These are phyloP conservation scores for Arthrinium phaeospermum DNA, from an alignment of 2,329 filamentous ascomycete species.

Conservation along the genomic window DNA sequence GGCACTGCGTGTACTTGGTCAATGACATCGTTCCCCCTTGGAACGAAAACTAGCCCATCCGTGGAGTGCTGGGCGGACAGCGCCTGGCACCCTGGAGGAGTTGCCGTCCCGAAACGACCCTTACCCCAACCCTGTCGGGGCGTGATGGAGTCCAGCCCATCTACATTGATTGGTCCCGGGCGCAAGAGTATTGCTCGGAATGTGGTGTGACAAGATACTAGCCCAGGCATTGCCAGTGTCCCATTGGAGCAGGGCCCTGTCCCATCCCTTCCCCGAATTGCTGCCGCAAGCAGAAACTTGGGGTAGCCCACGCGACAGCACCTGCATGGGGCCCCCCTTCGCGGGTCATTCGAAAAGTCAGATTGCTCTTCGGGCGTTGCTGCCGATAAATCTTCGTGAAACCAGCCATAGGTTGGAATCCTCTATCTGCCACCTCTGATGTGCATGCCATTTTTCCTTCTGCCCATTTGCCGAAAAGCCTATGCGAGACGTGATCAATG, in stretches of 20 bases:
- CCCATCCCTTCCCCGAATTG: not conserved
- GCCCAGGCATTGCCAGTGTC: not conserved
- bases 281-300: slow-evolving; percentile 6
- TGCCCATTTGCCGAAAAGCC: not conserved
- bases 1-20: slow-evolving; percentile 1
- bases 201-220: slow-evolving; percentile 11
- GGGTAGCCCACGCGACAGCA: slow-evolving; percentile 14
- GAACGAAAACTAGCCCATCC: slow-evolving; percentile 7
- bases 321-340: not conserved
- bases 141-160: not conserved
- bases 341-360: not conserved
- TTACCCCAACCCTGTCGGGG: slow-evolving; percentile 11
- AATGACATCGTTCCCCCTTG: slow-evolving; percentile 16
- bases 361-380: slow-evolving; percentile 13
- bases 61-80: not conserved
- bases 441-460: not conserved
- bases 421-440: not conserved
- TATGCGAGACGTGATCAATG: not conserved
- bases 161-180: slow-evolving; percentile 6
- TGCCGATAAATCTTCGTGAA: slow-evolving; percentile 12
- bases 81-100: not conserved
- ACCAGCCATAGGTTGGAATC: not conserved
- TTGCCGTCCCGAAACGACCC: slow-evolving; percentile 13
- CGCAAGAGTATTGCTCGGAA: not conserved
- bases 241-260: slow-evolving; percentile 1